phyloP scores from a whole-genome alignment of 2,329 filamentous ascomycete species.

The Trichoderma afroharzianum region DNA sequence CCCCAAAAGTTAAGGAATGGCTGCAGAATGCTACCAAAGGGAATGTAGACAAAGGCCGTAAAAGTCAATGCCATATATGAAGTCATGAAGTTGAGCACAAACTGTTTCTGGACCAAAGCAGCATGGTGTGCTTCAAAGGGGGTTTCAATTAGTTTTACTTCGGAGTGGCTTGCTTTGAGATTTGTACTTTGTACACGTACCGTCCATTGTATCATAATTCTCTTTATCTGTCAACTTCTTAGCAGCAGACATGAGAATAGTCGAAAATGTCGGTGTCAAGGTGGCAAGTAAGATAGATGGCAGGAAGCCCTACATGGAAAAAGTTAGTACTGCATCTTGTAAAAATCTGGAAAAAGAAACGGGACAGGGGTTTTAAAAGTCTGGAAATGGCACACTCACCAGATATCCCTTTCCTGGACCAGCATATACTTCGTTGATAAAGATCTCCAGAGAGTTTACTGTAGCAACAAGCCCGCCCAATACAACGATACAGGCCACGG shows the following conservation, averaged over 20 bases:
- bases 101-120: slow-evolving; percentile 86
- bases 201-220: slow-evolving; percentile 85
- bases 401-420: slow-evolving; percentile 83
- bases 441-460: slow-evolving; percentile 91
- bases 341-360: background rate
- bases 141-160: background rate
- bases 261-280: slow-evolving; percentile 72
- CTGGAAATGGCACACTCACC: slow-evolving; percentile 45
- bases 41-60: slow-evolving; percentile 91
- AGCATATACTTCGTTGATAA: slow-evolving; percentile 89
- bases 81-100: slow-evolving; percentile 94
- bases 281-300: slow-evolving; percentile 85
- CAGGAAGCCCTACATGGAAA: slow-evolving; percentile 64
- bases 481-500: slow-evolving; percentile 64
- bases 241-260: slow-evolving; percentile 72
- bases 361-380: background rate
- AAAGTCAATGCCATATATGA: slow-evolving; percentile 91
- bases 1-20: slow-evolving; percentile 84
- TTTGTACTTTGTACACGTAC: slow-evolving; percentile 32
- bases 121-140: slow-evolving; percentile 63
- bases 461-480: slow-evolving; percentile 79
- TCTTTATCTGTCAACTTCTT: slow-evolving; percentile 75
- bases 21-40: slow-evolving; percentile 78
- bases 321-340: slow-evolving; percentile 17
- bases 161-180: accelerated